Base-by-base conservation (phyloP, 768 basidiomycete genomes). In the Psilocybe azurescens region DNA sequence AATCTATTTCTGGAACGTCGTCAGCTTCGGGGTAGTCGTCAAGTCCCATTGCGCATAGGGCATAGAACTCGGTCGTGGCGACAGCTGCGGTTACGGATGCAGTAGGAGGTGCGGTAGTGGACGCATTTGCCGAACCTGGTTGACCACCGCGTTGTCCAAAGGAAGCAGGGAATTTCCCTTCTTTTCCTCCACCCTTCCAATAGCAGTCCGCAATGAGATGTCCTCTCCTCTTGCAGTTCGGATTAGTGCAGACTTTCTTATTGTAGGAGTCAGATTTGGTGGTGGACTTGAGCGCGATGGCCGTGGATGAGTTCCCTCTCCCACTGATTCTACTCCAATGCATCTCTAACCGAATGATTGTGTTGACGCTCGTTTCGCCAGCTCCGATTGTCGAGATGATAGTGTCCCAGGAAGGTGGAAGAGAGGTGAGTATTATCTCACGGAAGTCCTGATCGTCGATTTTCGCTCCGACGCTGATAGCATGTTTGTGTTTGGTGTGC, bases 161-260 rank as follows among this genome's bases (percentile, higher is more conserved):
- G 13, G 63, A 60, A 3, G 60, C 47, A 0, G 72, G 74, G 46
- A 71, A 73, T 53, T 79, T 76, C 7, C 77, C 77, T 48, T 75
- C 75, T 36, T 77, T 78, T 14, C 76, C 75, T n/a, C 76, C 73
- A 0, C 77, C 77, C 9, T 63, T 63, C 64, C 66, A 71, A 67
- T 73, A 79, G 59, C 77, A 78, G 6, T 71, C 62, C 4, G 63
- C 66, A 3, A 66, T 66, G 6, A 61, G 50, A 38, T 78, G 75
- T 0, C 75, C 70, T 0, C 20, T 47, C 16, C 51, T 48, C 8
- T 61, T 49, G 54, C 76, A 77, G 49, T 70, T 70, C 3, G 44
- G 54, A 63, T 72, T 68, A 0, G 38, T 58, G 59, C 67, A 67
- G 0, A 60, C 8, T 16, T 58, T 57, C 30, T 20, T 39, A 24